Base-by-base conservation (phyloP, 1,139 yeast genomes). In the Yamadazyma blattariae region DNA sequence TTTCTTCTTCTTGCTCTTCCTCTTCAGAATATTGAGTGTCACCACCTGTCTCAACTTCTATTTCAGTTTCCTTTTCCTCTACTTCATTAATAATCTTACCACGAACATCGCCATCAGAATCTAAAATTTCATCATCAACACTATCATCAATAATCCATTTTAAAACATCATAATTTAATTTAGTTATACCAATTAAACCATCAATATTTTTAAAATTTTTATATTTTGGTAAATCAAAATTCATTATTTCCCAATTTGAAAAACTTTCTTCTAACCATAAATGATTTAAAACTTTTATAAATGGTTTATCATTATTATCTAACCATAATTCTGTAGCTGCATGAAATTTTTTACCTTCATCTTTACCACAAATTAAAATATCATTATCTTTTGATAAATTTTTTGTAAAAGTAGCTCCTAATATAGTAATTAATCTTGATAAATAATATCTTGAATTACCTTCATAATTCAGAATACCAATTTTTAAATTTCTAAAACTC, bases 201-300 rank as follows among this genome's bases (percentile, higher is more conserved):
- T 71, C 68, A 36, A 74, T 52, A 2, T 61, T 59, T 16, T 49
- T 42, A 4, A 62, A 61, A 27, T 27, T n/a, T 13, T 27, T 29
- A 51, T 71, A 82, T 26, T 74, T 64, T 3, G 71, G 64, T 12
- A 55, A 50, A 1, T 66, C 50, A 15, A 59, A 65, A 30, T 78
- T 74, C 46, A 76, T 66, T 5, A 69, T 47, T 30, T 58, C 57
- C 90, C 94, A 83, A 30, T 68, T 58, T 0, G 80, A 67, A 51
- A 70, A 84, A 35, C 85, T 74, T 39, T 86, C 94, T 52, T 92
- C 97, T n/a, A 92, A 60, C 98, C 98, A 92, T 14, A 82, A 52
- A 56, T 87, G 96, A 51, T 84, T 89, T 0, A 87, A 82, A 1
- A 84, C 56, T 24, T 61, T 62, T 19, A 82, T 71, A 7, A 64